Base-by-base conservation (phyloP, 2,329 filamentous ascomycete genomes). In the Xylaria sp. region DNA sequence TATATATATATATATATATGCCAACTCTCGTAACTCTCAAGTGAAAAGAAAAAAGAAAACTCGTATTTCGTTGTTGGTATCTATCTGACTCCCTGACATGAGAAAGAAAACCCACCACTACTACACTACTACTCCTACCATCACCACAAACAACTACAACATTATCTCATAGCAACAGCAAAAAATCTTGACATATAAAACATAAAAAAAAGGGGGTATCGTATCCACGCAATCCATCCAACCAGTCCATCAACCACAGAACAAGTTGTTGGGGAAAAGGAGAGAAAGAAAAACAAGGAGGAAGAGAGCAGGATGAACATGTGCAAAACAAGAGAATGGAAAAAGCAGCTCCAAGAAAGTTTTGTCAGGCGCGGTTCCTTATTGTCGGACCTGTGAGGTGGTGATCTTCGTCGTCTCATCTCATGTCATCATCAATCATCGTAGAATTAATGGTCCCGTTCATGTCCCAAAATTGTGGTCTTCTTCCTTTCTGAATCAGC, bases 151-250 rank as follows among this genome's bases (percentile, higher is more conserved):
- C 28, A 31, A 31, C 5, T 9, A 31, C 4, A 31, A 31, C 5
- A 31, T 31, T 9, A 31, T 31, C n/a, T n/a, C n/a, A n/a, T n/a
- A n/a, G n/a, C n/a, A n/a, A n/a, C n/a, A n/a, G n/a, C 28, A 61
- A 25, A 47, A 50, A 37, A 42, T n/a, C n/a, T n/a, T n/a, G n/a
- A 53, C 15, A n/a, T 19, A 21, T 31, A 14, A 31, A 17, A 9
- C 45, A 47, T 28, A 58, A 49, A 37, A 54, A 55, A 57, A 15
- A 38, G 60, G 63, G 63, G 63, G 63, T 63, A 65, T 65, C 63
- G 60, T 65, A 63, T 63, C 63, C 58, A 60, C 42, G 5, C 40
- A 33, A 49, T 31, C 60, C 49, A 46, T 31, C 60, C 49, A 46
- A 55, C 17, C 51, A 54, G 7, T 38, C 37, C 28, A 45, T n/a